Percentiles rank a stretch among this genome's conserved stretches.
phyloP scores from a whole-genome alignment of 495 filamentous ascomycete genomes.

The Annulohypoxylon nitens region DNA sequence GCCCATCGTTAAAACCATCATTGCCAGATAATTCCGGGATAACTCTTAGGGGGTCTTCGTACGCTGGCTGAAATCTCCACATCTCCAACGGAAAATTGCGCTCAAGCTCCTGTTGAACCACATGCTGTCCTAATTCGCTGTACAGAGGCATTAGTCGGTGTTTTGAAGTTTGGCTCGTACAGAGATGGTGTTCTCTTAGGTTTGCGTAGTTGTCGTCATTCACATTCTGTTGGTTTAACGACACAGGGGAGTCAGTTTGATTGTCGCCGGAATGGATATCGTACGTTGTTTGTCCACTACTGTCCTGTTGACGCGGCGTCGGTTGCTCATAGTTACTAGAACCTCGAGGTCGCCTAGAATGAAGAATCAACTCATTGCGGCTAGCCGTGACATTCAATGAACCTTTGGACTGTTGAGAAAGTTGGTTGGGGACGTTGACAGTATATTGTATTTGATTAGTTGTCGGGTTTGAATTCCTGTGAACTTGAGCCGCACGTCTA shows the following conservation, averaged over 20 bases:
- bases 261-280: not conserved
- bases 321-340: not conserved
- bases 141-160: not conserved
- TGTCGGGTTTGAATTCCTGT: not conserved
- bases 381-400: not conserved
- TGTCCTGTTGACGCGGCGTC: not conserved
- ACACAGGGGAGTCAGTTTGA: not conserved
- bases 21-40: conserved; percentile 10
- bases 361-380: not conserved
- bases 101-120: conserved; percentile 11
- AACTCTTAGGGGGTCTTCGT: conserved; percentile 25
- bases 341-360: not conserved
- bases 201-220: not conserved
- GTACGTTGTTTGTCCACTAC: conserved; percentile 1
- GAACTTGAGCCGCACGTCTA: not conserved
- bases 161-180: not conserved
- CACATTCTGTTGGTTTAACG: conserved; percentile 1
- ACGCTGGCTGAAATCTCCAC: conserved; percentile 18
- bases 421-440: not conserved
- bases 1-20: not conserved
- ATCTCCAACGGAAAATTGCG: conserved; percentile 5
- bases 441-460: not conserved
- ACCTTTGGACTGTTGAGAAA: not conserved
- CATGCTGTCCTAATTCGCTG: conserved; percentile 1
- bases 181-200: not conserved